Evolutionary conservation across 2,329 filamentous ascomycete species (phyloP).

Genomic region (Blastomyces silverae): DNA sequence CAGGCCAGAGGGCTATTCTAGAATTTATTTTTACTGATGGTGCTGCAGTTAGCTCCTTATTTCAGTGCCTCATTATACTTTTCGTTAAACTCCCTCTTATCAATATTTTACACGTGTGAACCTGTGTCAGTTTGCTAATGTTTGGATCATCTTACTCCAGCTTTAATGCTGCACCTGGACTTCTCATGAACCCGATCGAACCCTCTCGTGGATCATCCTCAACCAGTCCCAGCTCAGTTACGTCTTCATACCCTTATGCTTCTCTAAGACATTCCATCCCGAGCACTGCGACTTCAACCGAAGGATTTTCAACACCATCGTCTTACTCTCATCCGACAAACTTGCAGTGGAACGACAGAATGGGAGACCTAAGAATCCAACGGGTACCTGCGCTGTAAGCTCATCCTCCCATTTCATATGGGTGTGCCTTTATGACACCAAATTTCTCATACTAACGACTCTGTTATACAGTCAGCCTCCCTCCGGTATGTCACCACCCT

Average conservation of each 20-base stretch:
- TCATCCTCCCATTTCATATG: background rate
- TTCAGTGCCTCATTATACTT: conserved; percentile 14
- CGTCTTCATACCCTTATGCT: conserved; percentile 44
- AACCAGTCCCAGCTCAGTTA: conserved; percentile 47
- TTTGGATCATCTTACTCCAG: conserved; percentile 34
- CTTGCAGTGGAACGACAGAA: conserved; percentile 32
- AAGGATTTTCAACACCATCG: conserved; percentile 32
- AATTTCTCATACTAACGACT: conserved; percentile 13
- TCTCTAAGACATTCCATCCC: conserved; percentile 35
- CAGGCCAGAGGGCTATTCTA: conserved; percentile 16
- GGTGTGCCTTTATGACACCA: background rate
- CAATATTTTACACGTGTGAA: conserved; percentile 12
- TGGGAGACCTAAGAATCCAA: conserved; percentile 34
- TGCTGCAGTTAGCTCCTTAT: conserved; percentile 14
- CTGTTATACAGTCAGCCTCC: conserved; percentile 41
- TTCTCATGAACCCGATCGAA: conserved; percentile 47
- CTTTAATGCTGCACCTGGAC: conserved; percentile 46
- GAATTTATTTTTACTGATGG: conserved; percentile 10
- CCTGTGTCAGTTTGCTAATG: conserved; percentile 16
- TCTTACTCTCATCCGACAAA: conserved; percentile 33
- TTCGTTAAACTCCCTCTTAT: conserved; percentile 13
- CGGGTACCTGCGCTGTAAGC: conserved; percentile 39
- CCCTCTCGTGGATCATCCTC: conserved; percentile 51
- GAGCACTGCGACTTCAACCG: conserved; percentile 25
- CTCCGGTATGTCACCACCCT: conserved; percentile 40